Evolutionary conservation across 2,329 filamentous ascomycete species (phyloP), one percentile per base, ranked within the genome.

Genomic region (Diaporthe australafricana): DNA sequence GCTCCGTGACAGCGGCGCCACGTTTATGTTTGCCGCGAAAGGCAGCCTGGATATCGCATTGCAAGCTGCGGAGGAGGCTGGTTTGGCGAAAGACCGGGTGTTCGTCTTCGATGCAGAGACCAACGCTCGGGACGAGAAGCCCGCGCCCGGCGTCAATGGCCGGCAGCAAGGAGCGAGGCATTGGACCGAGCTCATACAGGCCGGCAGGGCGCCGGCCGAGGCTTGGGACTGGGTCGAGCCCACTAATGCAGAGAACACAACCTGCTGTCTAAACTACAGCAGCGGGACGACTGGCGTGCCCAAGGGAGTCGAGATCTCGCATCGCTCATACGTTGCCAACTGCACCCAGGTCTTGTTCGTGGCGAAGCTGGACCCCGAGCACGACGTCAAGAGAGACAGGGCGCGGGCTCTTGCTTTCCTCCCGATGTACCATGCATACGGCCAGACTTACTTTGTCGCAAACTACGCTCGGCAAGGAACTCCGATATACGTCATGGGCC

Each of bases 251-350:
- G 85, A 85, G 71, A 80, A 82, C 30, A 86, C 87, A 6, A 88
- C 89, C 1, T 89, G 92, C 75, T 91, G 90, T 30, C 87, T 97
- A 74, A 96, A 97, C 81, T 97, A 96, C 82, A 93, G 90, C 75
- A 92, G 89, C 38, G 90, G 94, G 14, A 95, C 93, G 1, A 97
- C 94, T 0, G 94, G 94, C 8, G 86, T 94, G 5, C 93, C 94
- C 12, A 97, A 97, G 80, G 94, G 94, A 14, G 94, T 96, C 17
- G 90, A 93, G 81, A 92, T 96, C 75, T 90, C 91, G n/a, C 94
- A 97, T 81, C 84, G 86, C 72, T 93, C 94, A 75, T 93, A 94
- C 77, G 88, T 95, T 53, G 87, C 93, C 74, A 96, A 96, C 78
- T 88, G 90, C 75, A 77, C 84, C 17, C 90, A 93, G 72, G 88